Evolutionary conservation across 2,329 filamentous ascomycete genomes (phyloP).

Genomic region (Metarhizium humberi): DNA sequence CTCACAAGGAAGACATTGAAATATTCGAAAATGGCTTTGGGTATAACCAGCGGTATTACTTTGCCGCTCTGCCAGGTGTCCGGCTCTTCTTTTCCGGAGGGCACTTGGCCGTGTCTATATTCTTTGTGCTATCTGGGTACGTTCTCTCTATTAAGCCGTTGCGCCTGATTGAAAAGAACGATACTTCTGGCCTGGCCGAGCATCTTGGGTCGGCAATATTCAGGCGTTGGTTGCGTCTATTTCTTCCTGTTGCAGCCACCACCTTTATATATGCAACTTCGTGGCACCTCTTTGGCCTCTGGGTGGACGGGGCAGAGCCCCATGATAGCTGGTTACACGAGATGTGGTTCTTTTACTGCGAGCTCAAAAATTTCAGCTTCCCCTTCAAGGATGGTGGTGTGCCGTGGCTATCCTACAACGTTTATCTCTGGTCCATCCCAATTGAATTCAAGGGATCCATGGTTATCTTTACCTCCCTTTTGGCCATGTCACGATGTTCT

Average conservation of each 20-base stretch:
- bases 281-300: constrained; percentile 44
- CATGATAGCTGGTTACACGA: constrained; percentile 36
- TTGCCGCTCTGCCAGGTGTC: constrained; percentile 46
- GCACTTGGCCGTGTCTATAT: constrained; percentile 48
- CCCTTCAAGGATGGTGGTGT: constrained; percentile 49
- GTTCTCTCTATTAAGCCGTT: constrained; percentile 43
- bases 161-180: constrained; percentile 33
- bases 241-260: constrained; percentile 41
- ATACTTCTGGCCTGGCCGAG: constrained; percentile 31
- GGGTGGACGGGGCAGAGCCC: constrained; percentile 26
- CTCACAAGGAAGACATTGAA: constrained; percentile 30
- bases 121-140: constrained; percentile 51
- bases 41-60: constrained; percentile 35
- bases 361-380: constrained; percentile 63
- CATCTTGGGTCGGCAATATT: constrained; percentile 38
- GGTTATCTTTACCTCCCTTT: constrained; percentile 46
- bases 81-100: constrained; percentile 52
- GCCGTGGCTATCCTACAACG: constrained; percentile 43
- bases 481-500: constrained; percentile 48
- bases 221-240: constrained; percentile 40
- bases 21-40: constrained; percentile 44
- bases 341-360: constrained; percentile 38
- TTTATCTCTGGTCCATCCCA: constrained; percentile 55
- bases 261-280: constrained; percentile 40
- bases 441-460: constrained; percentile 56